Percentiles rank a stretch among this genome's conserved stretches.
Conservation (phyloP, 768 basidiomycete genomes). For the Hygrocybe coccinea region DNA sequence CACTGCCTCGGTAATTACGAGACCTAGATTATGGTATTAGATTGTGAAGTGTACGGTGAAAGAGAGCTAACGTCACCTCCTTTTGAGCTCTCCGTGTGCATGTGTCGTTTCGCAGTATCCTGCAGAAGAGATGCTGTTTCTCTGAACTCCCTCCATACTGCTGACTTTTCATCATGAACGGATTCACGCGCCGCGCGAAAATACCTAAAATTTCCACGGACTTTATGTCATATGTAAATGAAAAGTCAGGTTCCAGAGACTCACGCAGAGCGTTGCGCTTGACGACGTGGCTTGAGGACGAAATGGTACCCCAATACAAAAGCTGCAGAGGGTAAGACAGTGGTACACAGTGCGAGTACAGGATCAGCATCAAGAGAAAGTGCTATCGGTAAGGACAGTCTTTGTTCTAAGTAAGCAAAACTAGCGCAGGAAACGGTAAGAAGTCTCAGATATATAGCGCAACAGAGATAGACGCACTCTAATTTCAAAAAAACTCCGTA, state of each 20-base stretch:
- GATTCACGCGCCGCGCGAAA: constrained; percentile 61
- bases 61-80: constrained; percentile 46
- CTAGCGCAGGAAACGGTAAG: constrained; percentile 30
- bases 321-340: constrained; percentile 52
- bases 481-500: constrained; percentile 50
- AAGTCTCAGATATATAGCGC: constrained; percentile 13
- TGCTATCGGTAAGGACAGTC: constrained; percentile 51
- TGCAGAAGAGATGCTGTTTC: constrained; percentile 59
- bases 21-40: constrained; percentile 40
- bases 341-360: constrained; percentile 45
- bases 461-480: constrained; percentile 42
- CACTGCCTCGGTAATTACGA: constrained; percentile 69
- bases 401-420: constrained; percentile 52
- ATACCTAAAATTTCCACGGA: constrained; percentile 40
- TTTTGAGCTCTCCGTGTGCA: constrained; percentile 56
- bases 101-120: constrained; percentile 61
- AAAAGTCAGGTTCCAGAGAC: constrained; percentile 25
- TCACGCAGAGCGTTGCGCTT: constrained; percentile 50
- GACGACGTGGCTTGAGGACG: constrained; percentile 51
- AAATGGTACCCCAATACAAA: constrained; percentile 53
- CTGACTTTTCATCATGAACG: constrained; percentile 55
- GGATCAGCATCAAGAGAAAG: constrained; percentile 48
- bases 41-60: constrained; percentile 13
- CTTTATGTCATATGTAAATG: neutral
- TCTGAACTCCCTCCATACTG: constrained; percentile 57